Evolutionary conservation across 306 rosid genomes (phyloP), one percentile per base, ranked within the genome.

Genomic region (Vigna radiata): DNA sequence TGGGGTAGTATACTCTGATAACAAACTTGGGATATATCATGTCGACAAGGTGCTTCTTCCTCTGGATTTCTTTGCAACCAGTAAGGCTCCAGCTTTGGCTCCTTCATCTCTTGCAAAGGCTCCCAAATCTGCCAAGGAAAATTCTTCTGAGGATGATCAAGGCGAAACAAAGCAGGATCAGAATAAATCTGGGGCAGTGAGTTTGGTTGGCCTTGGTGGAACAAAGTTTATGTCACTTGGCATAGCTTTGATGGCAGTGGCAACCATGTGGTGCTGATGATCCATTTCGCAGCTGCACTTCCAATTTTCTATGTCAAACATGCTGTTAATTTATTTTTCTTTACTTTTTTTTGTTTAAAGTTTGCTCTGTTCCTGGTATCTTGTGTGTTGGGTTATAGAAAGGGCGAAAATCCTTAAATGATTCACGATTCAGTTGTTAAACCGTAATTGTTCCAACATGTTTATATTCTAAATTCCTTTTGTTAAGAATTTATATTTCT

Each of bases 41-140:
- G 46, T 91, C 29, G 87, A 89, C 66, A 86, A 81, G 47, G 96
- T 91, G 49, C 88, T 91, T 41, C 86, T 86, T 72, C 96, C 96
- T 18, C 64, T 79, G 6, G 93, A 87, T 10, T 56, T 87, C 80
- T 86, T 87, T 19, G 73, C 50, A 1, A 79, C 93, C 1, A 87
- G 23, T 5, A 56, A 78, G 81, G 80, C 93, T 0, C 87, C 89
- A 0, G 81, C 96, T 2, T 79, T 85, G 5, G 84, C 90, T 12
- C 91, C 88, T 2, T 53, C 86, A 1, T 29, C 85, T 27, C 72
- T 78, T 47, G 85, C 82, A 2, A 79, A 88, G 41, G 74, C 83
- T 10, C 87, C 87, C 21, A 86, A 84, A 82, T 71, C 89, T 6
- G 68, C 78, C 41, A 84, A 82, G 17, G 84, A 36, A 2, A 71